phyloP scores from a whole-genome alignment of 306 rosid genomes.

The Inga laurina region DNA sequence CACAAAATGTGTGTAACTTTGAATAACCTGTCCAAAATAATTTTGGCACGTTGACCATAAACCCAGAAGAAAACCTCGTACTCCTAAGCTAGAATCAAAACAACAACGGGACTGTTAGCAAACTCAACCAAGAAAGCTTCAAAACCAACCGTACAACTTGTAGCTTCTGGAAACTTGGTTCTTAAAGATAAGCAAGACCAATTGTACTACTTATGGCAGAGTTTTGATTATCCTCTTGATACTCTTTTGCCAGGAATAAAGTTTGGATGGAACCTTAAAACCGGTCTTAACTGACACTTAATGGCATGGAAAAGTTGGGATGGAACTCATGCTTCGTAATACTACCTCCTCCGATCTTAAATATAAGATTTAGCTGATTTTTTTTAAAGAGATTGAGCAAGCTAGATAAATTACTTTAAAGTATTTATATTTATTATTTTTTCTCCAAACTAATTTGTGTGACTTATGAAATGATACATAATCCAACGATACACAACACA shows the following conservation, averaged over 20 bases:
- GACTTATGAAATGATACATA: no score
- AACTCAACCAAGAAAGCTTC: slow-evolving; percentile 17
- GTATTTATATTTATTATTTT: no score
- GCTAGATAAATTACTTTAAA: no score
- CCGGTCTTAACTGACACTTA: slow-evolving; percentile 36
- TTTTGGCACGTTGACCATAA: slow-evolving; percentile 34
- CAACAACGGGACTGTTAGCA: slow-evolving; percentile 13
- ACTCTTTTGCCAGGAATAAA: background rate
- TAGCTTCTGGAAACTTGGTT: background rate
- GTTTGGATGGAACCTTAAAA: slow-evolving; percentile 50
- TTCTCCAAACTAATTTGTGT: no score
- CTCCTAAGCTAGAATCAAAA: slow-evolving; percentile 21
- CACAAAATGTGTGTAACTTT: no score
- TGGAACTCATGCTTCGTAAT: slow-evolving; percentile 13
- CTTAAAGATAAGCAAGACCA: background rate
- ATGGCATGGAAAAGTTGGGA: slow-evolving; percentile 45
- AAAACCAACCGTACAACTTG: background rate
- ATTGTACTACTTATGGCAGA: background rate
- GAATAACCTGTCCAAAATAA: background rate
- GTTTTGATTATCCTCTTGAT: background rate
- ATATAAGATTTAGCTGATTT: no score
- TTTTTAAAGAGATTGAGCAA: no score
- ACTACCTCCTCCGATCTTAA: no score
- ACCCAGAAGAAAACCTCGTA: slow-evolving; percentile 23
- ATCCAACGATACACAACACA: no score